Conservation (phyloP, 371 early-diverging fungal species). For the Capniomyces stellatus region DNA sequence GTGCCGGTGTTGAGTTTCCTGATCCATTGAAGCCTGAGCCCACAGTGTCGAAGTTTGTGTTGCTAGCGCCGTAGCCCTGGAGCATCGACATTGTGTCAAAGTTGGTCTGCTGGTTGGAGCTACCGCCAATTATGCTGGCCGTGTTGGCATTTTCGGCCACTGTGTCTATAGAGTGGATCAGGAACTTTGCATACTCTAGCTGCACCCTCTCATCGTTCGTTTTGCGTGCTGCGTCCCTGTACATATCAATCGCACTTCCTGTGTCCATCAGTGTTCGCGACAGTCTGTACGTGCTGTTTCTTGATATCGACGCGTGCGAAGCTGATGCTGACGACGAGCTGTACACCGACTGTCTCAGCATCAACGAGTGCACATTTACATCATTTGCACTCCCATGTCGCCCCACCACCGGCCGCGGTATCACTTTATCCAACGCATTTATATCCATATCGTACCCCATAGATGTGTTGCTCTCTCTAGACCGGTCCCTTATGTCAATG, state of each 20-base stretch:
- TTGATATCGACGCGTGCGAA: background rate
- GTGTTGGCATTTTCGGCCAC: slow-evolving; percentile 17
- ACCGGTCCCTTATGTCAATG: too few relatives aligned
- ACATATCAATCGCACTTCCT: slow-evolving; percentile 36
- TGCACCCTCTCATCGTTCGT: slow-evolving; percentile 45
- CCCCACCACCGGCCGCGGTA: background rate
- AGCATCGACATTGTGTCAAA: slow-evolving; percentile 18
- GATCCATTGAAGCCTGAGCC: slow-evolving; percentile 18
- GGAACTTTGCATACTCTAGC: slow-evolving; percentile 50
- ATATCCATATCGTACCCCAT: too few relatives aligned
- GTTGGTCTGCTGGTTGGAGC: slow-evolving; percentile 8
- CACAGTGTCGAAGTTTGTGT: background rate
- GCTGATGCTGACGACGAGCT: background rate
- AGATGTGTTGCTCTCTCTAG: too few relatives aligned
- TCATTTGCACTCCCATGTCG: background rate
- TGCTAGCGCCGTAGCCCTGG: background rate
- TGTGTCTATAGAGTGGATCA: slow-evolving; percentile 30
- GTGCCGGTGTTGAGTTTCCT: slow-evolving; percentile 10
- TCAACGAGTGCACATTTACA: slow-evolving; percentile 1
- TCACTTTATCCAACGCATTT: too few relatives aligned
- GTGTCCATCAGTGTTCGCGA: slow-evolving; percentile 40
- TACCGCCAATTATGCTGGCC: slow-evolving; percentile 20
- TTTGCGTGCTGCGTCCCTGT: slow-evolving; percentile 52
- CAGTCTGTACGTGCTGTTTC: slow-evolving; percentile 11
- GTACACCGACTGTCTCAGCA: slow-evolving; percentile 1